Base-by-base conservation (phyloP, 2,329 filamentous ascomycete species). In the Hypoxylon sp. region DNA sequence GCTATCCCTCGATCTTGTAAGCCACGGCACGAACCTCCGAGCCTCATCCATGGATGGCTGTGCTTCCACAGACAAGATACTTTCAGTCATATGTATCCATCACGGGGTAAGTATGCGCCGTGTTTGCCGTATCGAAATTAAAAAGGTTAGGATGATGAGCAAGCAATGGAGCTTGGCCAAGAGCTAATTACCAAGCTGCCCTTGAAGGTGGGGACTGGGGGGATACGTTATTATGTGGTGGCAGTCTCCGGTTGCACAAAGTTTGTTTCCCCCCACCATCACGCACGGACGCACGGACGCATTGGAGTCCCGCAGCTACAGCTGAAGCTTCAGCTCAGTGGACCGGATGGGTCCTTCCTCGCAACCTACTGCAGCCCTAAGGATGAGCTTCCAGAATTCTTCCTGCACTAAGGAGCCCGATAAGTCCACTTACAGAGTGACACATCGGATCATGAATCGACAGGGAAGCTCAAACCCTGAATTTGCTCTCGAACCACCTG, bases 251-350 rank as follows among this genome's bases (percentile, higher is more conserved):
- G 51, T 42, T 27, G 35, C 51, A 42, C 35, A 55, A 55, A 37
- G 49, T 54, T 37, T 33, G 33, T 33, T 33, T 27, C 17, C 25
- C 50, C 14, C 25, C 35, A 33, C 33, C 40, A 14, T 22, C 35
- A 20, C 48, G 49, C 49, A 53, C 49, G 11, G 33, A 20, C 48
- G 49, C 49, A 53, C 49, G 11, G 33, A 31, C 33, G 6, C 30
- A 35, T 10, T 22, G 25, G 25, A 27, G 25, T 2, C 25, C 20
- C 33, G 14, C 49, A 17, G 40, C 17, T 17, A 35, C 33, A 64
- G 65, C 60, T 68, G 56, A 20, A 64, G 50, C 49, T 56, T 60
- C 49, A 67, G 58, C 64, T 62, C 17, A 55, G 46, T 50, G 50
- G 58, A 22, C 22, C 22, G 10, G 20, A 27, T 30, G 46, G 54